Evolutionary conservation across 2,329 filamentous ascomycete genomes (phyloP).

Genomic region (Hawksworthiomyces lignivorus): DNA sequence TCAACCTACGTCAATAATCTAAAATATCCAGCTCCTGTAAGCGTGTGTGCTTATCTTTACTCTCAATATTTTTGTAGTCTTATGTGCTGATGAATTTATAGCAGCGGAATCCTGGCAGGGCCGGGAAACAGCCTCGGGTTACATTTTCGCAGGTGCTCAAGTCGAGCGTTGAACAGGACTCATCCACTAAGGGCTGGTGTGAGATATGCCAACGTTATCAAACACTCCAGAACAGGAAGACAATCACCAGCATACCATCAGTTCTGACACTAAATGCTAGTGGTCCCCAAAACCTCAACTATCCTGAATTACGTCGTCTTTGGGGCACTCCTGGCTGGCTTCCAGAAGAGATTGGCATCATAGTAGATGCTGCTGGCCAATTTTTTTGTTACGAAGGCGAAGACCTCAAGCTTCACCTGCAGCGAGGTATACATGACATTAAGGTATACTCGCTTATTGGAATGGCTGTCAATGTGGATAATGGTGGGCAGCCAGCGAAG

Average conservation of each 20-base stretch:
- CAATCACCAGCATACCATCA: slow-evolving; percentile 70
- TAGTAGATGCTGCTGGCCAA: slow-evolving; percentile 73
- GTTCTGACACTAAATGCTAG: slow-evolving; percentile 87
- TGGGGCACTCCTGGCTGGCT: slow-evolving; percentile 91
- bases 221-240: slow-evolving; percentile 75
- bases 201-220: slow-evolving; percentile 86
- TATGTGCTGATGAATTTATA: neutral
- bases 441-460: slow-evolving; percentile 88
- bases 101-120: slow-evolving; percentile 25
- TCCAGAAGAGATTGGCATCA: slow-evolving; percentile 87
- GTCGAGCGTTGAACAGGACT: slow-evolving; percentile 81
- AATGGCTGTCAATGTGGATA: slow-evolving; percentile 82
- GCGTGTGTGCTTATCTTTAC: slow-evolving; percentile 10
- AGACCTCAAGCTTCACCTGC: slow-evolving; percentile 71
- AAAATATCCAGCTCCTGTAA: slow-evolving; percentile 59
- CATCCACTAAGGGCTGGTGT: slow-evolving; percentile 88
- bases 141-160: slow-evolving; percentile 92
- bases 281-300: slow-evolving; percentile 40
- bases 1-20: slow-evolving; percentile 80
- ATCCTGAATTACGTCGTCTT: slow-evolving; percentile 64
- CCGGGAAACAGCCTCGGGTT: slow-evolving; percentile 43
- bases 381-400: slow-evolving; percentile 94
- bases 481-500: slow-evolving; percentile 67
- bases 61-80: slow-evolving; percentile 11
- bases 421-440: slow-evolving; percentile 72